phyloP scores from a whole-genome alignment of 2,329 filamentous ascomycete species.

The Parafenestella ontariensis region DNA sequence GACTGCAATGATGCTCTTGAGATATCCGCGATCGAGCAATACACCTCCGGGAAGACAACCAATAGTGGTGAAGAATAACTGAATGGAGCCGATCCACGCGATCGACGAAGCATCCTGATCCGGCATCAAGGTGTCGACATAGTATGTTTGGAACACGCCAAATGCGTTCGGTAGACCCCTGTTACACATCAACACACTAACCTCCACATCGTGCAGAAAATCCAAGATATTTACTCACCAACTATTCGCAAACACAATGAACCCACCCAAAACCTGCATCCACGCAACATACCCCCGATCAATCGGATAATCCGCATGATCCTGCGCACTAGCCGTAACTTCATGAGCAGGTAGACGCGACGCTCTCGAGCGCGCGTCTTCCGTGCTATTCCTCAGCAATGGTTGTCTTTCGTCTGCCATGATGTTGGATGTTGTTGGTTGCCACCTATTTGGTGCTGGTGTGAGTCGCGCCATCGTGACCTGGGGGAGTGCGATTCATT shows the following conservation, averaged over 20 bases:
- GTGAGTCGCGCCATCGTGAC: conserved; percentile 3
- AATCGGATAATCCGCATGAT: conserved; percentile 19
- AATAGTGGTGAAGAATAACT: conserved; percentile 44
- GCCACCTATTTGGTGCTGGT: conserved; percentile 2
- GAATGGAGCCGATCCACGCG: conserved; percentile 48
- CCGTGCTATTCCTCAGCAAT: conserved; percentile 11
- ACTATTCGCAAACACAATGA: conserved; percentile 53
- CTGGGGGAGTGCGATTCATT: not conserved
- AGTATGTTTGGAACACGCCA: conserved; percentile 45
- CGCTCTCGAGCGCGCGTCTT: not conserved
- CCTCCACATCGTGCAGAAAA: too few species aligned
- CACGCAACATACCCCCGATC: conserved; percentile 48
- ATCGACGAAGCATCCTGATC: conserved; percentile 29
- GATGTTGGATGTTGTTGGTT: not conserved
- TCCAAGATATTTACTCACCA: too few species aligned
- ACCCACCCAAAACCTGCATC: conserved; percentile 53
- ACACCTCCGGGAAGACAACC: conserved; percentile 39
- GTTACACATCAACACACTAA: conserved; percentile 1
- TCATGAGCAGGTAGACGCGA: conserved; percentile 12
- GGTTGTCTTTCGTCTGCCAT: conserved; percentile 16
- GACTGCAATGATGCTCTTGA: conserved; percentile 37
- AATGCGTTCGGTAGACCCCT: conserved; percentile 42
- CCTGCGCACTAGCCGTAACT: conserved; percentile 13
- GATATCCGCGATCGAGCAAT: conserved; percentile 42
- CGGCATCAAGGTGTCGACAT: conserved; percentile 24